A percentile compares a stretch with the other conserved stretches of the same genome.
Conservation (phyloP, 352 stramenopile species). For the Pythium utonaiense region DNA sequence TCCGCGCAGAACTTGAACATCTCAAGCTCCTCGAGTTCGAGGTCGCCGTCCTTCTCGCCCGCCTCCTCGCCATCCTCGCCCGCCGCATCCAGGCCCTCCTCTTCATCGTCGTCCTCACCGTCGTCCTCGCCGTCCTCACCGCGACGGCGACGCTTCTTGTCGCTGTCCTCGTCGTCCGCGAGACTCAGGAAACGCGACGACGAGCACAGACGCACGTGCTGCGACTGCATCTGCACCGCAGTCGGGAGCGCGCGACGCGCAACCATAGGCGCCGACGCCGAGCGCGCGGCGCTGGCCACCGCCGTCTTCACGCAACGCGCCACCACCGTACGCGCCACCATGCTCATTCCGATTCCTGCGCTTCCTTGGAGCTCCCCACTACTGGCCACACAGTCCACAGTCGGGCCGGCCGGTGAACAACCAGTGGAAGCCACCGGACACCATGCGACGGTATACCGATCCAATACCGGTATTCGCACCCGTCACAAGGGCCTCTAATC, state of each 20-base stretch:
- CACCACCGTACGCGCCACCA: conserved; percentile 25
- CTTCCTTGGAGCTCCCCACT: conserved; percentile 8
- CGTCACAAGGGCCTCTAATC: no score
- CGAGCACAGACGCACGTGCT: conserved; percentile 31
- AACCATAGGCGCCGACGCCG: conserved; percentile 1
- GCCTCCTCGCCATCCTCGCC: conserved; percentile 24
- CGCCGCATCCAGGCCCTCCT: conserved; percentile 23
- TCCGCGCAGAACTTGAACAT: conserved; percentile 70
- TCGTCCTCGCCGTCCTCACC: conserved; percentile 6
- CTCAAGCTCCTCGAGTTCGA: conserved; percentile 67
- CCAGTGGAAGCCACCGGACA: conserved; percentile 16
- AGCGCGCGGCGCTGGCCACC: conserved; percentile 2
- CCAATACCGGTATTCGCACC: conserved; percentile 13
- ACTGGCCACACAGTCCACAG: conserved; percentile 18
- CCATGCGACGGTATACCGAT: not conserved
- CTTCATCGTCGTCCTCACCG: conserved; percentile 16
- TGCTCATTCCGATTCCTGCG: not conserved
- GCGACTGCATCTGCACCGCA: not conserved
- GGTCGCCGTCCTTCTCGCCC: conserved; percentile 56
- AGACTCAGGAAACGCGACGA: conserved; percentile 78
- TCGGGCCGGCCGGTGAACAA: not conserved
- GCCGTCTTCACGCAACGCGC: conserved; percentile 27
- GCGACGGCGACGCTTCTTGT: conserved; percentile 22
- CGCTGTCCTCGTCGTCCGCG: conserved; percentile 46
- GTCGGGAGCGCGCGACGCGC: conserved; percentile 2